These are phyloP conservation scores for Periglandula ipomoeae DNA, from an alignment of 2,329 filamentous ascomycete species.

Conservation along the genomic window DNA sequence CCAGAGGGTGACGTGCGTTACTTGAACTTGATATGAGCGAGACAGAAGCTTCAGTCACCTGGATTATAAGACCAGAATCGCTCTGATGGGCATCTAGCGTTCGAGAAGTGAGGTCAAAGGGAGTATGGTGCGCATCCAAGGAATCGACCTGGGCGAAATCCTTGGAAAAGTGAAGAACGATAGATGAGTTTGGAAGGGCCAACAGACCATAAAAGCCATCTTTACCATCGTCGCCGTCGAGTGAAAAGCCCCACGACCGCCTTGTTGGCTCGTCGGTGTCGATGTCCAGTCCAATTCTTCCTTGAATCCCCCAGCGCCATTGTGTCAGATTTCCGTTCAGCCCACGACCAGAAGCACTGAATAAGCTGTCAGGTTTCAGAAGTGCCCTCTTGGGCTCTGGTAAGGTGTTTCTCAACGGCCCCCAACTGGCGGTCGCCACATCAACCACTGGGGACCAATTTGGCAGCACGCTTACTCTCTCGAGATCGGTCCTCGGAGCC, in stretches of 20 bases:
- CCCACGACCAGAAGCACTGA: slow-evolving; percentile 57
- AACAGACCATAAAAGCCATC: slow-evolving; percentile 30
- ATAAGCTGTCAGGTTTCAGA: slow-evolving; percentile 43
- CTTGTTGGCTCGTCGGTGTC: slow-evolving; percentile 40
- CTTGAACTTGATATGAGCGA: slow-evolving; percentile 27
- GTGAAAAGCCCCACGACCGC: slow-evolving; percentile 43
- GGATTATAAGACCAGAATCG: slow-evolving; percentile 32
- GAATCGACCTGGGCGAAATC: slow-evolving; percentile 38
- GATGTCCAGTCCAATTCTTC: slow-evolving; percentile 52
- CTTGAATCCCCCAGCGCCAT: slow-evolving; percentile 60
- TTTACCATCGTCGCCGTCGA: slow-evolving; percentile 11
- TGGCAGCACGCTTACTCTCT: slow-evolving; percentile 40
- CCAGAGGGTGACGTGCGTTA: slow-evolving; percentile 24
- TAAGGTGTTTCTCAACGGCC: not conserved
- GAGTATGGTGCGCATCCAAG: slow-evolving; percentile 28
- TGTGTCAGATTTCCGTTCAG: slow-evolving; percentile 56
- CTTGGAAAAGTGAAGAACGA: slow-evolving; percentile 37
- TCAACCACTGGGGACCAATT: slow-evolving; percentile 56
- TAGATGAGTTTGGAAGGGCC: slow-evolving; percentile 39
- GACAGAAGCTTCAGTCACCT: slow-evolving; percentile 43
- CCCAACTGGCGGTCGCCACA: slow-evolving; percentile 27
- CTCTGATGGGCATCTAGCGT: slow-evolving; percentile 39
- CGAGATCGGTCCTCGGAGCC: slow-evolving; percentile 42
- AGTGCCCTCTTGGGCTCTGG: slow-evolving; percentile 16
- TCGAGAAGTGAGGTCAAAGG: slow-evolving; percentile 42